phyloP scores from a whole-genome alignment of 2,329 filamentous ascomycete genomes.

The Diaporthe helianthi region DNA sequence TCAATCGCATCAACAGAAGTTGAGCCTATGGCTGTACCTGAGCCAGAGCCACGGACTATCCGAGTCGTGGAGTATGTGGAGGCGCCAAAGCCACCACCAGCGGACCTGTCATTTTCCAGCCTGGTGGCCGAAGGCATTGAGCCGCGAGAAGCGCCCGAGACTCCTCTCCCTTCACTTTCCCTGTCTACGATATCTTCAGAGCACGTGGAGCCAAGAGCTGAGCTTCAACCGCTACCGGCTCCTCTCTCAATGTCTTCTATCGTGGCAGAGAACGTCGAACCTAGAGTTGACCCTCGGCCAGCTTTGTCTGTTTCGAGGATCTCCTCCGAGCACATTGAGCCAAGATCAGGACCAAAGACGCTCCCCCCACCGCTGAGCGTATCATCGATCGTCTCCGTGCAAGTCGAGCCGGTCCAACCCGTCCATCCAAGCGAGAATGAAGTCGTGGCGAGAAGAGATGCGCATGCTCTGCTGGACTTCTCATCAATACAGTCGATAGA shows the following conservation, averaged over 20 bases:
- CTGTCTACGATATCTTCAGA: conserved; percentile 37
- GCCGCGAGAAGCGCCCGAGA: conserved; percentile 43
- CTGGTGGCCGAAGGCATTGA: conserved; percentile 47
- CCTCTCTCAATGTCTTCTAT: conserved; percentile 35
- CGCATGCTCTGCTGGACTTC: conserved; percentile 43
- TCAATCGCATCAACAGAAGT: conserved; percentile 34
- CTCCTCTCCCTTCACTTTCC: conserved; percentile 28
- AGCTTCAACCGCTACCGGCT: conserved; percentile 27
- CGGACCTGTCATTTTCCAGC: conserved; percentile 43
- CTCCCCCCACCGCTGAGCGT: conserved; percentile 39
- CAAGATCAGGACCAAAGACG: conserved; percentile 34
- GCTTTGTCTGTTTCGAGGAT: conserved; percentile 44
- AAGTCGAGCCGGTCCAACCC: conserved; percentile 44
- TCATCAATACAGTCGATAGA: conserved; percentile 52
- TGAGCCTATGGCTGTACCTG: conserved; percentile 38
- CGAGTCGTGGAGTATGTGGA: conserved; percentile 36
- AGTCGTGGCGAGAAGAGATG: conserved; percentile 30
- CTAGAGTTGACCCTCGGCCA: conserved; percentile 40
- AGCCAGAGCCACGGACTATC: conserved; percentile 35
- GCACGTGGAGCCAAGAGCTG: conserved; percentile 40
- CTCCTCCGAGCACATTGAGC: conserved; percentile 44
- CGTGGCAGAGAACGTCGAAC: conserved; percentile 39
- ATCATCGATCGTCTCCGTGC: conserved; percentile 44
- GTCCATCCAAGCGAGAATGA: conserved; percentile 33
- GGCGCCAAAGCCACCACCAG: conserved; percentile 32